Percentiles rank a stretch among this genome's conserved stretches.
phyloP scores from a whole-genome alignment of 306 rosid genomes.

The Sesbania bispinosa region DNA sequence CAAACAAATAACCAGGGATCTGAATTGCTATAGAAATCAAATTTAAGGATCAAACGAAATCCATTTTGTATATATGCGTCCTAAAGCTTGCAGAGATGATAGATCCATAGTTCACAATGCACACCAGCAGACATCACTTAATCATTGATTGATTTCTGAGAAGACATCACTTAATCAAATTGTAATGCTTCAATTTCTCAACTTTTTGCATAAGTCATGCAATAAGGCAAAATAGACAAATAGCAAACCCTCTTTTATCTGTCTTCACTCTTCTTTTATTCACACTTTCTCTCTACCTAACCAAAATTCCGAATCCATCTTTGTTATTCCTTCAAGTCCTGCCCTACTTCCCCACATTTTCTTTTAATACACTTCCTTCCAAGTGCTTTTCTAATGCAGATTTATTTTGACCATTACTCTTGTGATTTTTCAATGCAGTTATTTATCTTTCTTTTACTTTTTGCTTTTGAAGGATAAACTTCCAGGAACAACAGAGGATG shows the following conservation, averaged over 20 bases:
- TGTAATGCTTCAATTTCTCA: not conserved
- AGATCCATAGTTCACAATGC: conserved; percentile 31
- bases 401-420: conserved; percentile 7
- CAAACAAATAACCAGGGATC: conserved; percentile 7
- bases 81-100: not conserved
- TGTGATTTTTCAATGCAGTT: not conserved
- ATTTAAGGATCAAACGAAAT: not conserved
- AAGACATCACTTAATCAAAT: not conserved
- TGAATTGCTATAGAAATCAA: not conserved
- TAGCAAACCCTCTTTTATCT: not conserved
- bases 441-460: not conserved
- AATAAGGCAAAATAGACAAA: not conserved
- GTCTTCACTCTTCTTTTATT: not conserved
- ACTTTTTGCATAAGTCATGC: not conserved
- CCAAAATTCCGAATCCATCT: not conserved
- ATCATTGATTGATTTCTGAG: conserved; percentile 14
- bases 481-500: conserved; percentile 63
- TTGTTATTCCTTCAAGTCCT: not conserved
- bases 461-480: conserved; percentile 57
- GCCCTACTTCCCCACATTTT: not conserved
- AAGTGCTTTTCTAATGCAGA: conserved; percentile 3
- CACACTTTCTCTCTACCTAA: not conserved
- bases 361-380: not conserved
- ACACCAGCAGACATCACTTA: too few species aligned
- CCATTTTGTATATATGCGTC: not conserved